A percentile compares a stretch with the other conserved stretches of the same genome.
These are phyloP conservation scores for Cercospora sp. DNA, from an alignment of 2,329 filamentous ascomycete genomes.

Conservation along the genomic window DNA sequence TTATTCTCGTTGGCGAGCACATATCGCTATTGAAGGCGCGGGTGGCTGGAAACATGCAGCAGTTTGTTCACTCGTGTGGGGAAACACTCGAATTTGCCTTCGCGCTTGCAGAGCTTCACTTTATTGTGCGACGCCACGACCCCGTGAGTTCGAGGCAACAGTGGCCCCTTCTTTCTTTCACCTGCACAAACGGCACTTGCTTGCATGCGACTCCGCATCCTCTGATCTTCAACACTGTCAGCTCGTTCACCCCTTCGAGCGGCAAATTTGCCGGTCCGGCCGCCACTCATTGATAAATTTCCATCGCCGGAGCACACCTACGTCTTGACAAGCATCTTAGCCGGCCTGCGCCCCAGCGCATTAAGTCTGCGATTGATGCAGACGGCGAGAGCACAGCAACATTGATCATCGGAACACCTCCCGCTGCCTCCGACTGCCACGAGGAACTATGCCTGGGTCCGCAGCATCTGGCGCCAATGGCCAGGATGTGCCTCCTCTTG, in stretches of 20 bases:
- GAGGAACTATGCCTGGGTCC: background rate
- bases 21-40: background rate
- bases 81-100: background rate
- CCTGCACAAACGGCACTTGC: background rate
- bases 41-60: background rate
- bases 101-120: background rate
- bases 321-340: background rate
- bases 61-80: background rate
- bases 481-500: constrained; percentile 30
- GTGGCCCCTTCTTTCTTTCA: background rate
- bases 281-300: background rate
- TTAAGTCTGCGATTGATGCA: background rate
- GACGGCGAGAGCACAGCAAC: background rate
- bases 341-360: background rate
- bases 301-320: background rate
- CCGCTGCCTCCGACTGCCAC: background rate
- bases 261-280: background rate
- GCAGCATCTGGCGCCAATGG: constrained; percentile 7
- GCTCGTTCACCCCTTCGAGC: background rate
- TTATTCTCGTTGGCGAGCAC: background rate
- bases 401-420: background rate
- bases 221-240: background rate
- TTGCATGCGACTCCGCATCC: background rate
- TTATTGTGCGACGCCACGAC: background rate
- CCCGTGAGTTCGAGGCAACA: background rate